Evolutionary conservation across 768 basidiomycete genomes (phyloP).

Genomic region (Russula dissimulans): DNA sequence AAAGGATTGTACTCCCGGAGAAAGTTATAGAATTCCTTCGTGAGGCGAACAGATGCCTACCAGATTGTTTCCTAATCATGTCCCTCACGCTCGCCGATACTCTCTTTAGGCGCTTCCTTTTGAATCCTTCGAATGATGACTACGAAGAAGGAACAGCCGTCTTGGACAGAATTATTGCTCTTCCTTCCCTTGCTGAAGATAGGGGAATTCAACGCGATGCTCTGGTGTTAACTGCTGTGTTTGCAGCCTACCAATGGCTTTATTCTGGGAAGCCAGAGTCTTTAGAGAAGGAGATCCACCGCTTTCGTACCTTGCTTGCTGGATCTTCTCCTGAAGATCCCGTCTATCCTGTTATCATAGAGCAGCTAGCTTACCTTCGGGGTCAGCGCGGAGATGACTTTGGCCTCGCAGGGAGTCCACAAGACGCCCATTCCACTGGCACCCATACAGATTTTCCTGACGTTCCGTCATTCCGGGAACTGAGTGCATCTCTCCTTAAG

Average conservation of each 20-base stretch:
- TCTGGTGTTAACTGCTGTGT: background rate
- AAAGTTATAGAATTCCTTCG: too few relatives aligned
- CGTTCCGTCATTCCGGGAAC: background rate
- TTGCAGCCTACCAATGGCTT: background rate
- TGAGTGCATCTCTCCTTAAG: background rate
- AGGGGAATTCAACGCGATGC: background rate
- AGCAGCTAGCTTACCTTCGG: too few relatives aligned
- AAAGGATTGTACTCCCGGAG: too few relatives aligned
- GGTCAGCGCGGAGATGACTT: too few relatives aligned
- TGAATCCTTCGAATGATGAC: background rate
- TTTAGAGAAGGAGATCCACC: background rate
- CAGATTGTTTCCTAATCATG: too few relatives aligned
- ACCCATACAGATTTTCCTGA: too few relatives aligned
- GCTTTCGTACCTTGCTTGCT: background rate
- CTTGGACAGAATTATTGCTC: background rate
- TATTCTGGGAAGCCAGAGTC: background rate
- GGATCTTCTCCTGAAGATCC: background rate
- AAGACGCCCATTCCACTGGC: too few relatives aligned
- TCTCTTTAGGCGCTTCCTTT: background rate
- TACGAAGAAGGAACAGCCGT: background rate
- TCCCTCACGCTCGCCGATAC: too few relatives aligned
- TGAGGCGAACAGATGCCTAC: too few relatives aligned
- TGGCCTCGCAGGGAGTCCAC: too few relatives aligned
- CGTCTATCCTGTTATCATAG: background rate
- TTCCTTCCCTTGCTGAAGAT: background rate